These are phyloP conservation scores for Eragrostis nindensis DNA, from an alignment of 176 grass and related monocot species.

Conservation along the genomic window DNA sequence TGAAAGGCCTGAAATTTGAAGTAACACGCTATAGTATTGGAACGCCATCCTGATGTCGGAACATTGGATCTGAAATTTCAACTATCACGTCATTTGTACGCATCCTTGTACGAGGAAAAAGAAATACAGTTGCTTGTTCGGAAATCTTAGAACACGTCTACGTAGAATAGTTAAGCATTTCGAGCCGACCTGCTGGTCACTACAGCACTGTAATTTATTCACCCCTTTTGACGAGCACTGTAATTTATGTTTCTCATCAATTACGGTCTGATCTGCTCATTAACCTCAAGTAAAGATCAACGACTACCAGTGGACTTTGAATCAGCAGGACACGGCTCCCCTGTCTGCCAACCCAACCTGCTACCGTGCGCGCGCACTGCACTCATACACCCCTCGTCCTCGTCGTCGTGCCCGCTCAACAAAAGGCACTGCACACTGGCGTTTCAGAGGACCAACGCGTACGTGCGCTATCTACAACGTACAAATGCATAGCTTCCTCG, in stretches of 20 bases:
- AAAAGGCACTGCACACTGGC: too few species aligned
- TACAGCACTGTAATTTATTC: not conserved
- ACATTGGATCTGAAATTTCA: too few species aligned
- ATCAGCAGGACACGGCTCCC: not conserved
- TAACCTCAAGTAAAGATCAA: too few species aligned
- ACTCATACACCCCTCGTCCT: too few species aligned
- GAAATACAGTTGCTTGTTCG: too few species aligned
- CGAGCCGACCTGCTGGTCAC: not conserved
- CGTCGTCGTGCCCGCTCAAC: too few species aligned
- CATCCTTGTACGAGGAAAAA: too few species aligned
- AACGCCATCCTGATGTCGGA: too few species aligned
- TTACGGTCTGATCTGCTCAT: slow-evolving; percentile 2
- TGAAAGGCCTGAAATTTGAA: too few species aligned
- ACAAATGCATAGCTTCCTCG: not conserved
- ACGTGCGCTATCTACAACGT: not conserved
- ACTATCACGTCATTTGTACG: too few species aligned
- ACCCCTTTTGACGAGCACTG: not conserved
- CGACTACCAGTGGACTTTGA: not conserved
- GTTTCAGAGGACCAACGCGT: too few species aligned
- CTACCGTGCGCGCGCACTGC: not conserved
- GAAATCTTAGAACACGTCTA: not conserved
- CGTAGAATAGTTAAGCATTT: not conserved
- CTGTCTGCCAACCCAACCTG: not conserved
- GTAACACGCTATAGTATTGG: too few species aligned
- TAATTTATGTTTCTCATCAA: not conserved